Evolutionary conservation across 192 early-diverging fungal species (phyloP).

Genomic region (Mortierella hygrophila): DNA sequence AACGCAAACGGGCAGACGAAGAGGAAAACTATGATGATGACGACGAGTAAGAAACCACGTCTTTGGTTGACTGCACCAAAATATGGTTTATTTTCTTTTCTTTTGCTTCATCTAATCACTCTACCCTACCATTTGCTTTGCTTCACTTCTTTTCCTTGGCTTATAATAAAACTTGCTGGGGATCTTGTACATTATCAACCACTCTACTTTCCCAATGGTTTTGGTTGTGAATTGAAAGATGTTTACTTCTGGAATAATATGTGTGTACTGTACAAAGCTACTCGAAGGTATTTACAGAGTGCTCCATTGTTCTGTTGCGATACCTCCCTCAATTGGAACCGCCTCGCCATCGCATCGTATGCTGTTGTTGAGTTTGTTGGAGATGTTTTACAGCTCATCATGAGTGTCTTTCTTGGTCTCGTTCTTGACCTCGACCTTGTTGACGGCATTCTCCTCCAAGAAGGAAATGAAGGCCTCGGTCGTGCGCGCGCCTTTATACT

Average conservation of each 20-base stretch:
- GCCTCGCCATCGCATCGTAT: not conserved
- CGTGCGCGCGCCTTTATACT: slow-evolving; percentile 85
- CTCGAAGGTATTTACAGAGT: not conserved
- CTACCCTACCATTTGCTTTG: not conserved
- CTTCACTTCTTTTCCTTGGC: not conserved
- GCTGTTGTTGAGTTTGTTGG: not conserved
- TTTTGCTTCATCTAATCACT: not conserved
- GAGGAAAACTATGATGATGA: slow-evolving; percentile 41
- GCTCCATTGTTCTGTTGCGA: not conserved
- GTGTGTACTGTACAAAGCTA: slow-evolving; percentile 5
- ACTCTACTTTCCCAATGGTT: not conserved
- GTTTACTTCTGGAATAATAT: not conserved
- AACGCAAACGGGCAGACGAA: slow-evolving; percentile 50
- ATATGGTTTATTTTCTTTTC: not conserved
- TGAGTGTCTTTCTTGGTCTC: not conserved
- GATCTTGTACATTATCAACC: slow-evolving; percentile 5
- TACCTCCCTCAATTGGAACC: not conserved
- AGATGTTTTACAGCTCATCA: slow-evolving; percentile 14
- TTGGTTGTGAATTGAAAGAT: not conserved
- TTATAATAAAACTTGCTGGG: not conserved
- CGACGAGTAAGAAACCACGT: not conserved
- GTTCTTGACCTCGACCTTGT: slow-evolving; percentile 48
- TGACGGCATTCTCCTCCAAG: slow-evolving; percentile 75
- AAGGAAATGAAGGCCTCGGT: slow-evolving; percentile 83
- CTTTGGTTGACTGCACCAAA: too few species aligned